Evolutionary conservation across 331 rosid species (phyloP), one percentile per base, ranked within the genome.

Genomic region (Phaseolus coccineus): DNA sequence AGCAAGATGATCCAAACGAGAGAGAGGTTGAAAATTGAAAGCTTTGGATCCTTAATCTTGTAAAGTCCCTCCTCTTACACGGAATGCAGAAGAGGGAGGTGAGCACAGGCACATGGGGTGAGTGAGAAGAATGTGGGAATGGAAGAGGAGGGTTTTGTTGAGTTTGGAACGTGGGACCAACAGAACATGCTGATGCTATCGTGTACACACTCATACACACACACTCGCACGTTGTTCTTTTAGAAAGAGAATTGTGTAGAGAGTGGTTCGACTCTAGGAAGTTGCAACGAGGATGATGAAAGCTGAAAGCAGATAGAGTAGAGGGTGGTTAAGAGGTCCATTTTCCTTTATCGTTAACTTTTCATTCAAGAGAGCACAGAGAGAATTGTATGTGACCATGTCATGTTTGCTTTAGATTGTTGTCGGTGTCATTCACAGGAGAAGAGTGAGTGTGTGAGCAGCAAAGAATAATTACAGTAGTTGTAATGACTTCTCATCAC

Each of bases 151-250:
- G 79, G 39, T 76, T 81, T 81, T 78, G 81, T 70, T 75, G 80
- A 78, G 86, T 74, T 74, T 31, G 51, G 82, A 55, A 82, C 14
- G 94, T 77, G 93, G 97, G 97, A 74, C 96, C 97, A 80, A 73
- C 84, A 69, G 55, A 88, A 87, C 82, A 76, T 80, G 91, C 80
- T 79, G 87, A 61, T 77, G 52, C 13, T 68, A 56, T 11, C 25
- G 35, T 39, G 16, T 28, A 74, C 70, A 57, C 46, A 37, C 42
- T 37, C 42, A 6, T 10, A 40, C 3, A 42, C 64, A 39, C 33
- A 66, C 72, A 66, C 10, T 19, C 33, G 6, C 53, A 40, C 72
- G 71, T 66, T 66, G 52, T 40, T 8, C 11, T 55, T n/a, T 35
- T 8, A 22, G 52, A 66, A 39, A 22, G n/a, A 66, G 19, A 65